A percentile compares a stretch with the other conserved stretches of the same genome.
These are phyloP conservation scores for Podaxis sp. DNA, from an alignment of 768 basidiomycete genomes.

Conservation along the genomic window DNA sequence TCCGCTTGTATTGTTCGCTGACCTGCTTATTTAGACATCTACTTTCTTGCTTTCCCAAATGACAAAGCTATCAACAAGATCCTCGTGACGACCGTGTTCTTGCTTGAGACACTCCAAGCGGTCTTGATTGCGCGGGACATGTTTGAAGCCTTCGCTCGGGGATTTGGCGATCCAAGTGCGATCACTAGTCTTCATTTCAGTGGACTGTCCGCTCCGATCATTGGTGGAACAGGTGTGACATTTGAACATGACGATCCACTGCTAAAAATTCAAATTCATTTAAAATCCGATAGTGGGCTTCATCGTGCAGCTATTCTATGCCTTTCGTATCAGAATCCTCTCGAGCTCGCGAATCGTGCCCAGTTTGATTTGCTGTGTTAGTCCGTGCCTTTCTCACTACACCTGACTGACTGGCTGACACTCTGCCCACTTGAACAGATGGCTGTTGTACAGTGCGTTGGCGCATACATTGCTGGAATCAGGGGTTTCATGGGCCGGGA, in stretches of 20 bases:
- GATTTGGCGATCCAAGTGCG: slow-evolving; percentile 27
- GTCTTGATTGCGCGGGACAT: slow-evolving; percentile 26
- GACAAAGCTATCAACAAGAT: slow-evolving; percentile 25
- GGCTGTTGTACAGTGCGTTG: slow-evolving; percentile 3
- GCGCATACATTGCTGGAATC: neutral
- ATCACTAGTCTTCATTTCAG: slow-evolving; percentile 25
- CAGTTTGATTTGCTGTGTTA: slow-evolving; percentile 10
- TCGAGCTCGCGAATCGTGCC: slow-evolving; percentile 20
- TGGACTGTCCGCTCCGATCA: slow-evolving; percentile 29
- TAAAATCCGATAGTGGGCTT: slow-evolving; percentile 25
- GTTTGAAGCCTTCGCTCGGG: slow-evolving; percentile 27
- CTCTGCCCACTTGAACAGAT: neutral
- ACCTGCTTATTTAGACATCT: slow-evolving; percentile 24
- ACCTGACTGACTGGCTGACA: neutral
- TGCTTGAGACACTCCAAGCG: slow-evolving; percentile 29
- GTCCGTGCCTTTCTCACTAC: neutral
- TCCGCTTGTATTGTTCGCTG: neutral
- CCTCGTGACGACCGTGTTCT: slow-evolving; percentile 28
- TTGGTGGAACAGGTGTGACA: slow-evolving; percentile 28
- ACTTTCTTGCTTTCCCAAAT: slow-evolving; percentile 31
- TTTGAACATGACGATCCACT: neutral
- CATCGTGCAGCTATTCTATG: slow-evolving; percentile 32
- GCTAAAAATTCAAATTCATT: neutral
- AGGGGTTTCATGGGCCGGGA: neutral
- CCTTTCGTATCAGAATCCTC: slow-evolving; percentile 32